Evolutionary conservation across 2,329 filamentous ascomycete species (phyloP), one percentile per base, ranked within the genome.

Genomic region (Penicillium hordei): DNA sequence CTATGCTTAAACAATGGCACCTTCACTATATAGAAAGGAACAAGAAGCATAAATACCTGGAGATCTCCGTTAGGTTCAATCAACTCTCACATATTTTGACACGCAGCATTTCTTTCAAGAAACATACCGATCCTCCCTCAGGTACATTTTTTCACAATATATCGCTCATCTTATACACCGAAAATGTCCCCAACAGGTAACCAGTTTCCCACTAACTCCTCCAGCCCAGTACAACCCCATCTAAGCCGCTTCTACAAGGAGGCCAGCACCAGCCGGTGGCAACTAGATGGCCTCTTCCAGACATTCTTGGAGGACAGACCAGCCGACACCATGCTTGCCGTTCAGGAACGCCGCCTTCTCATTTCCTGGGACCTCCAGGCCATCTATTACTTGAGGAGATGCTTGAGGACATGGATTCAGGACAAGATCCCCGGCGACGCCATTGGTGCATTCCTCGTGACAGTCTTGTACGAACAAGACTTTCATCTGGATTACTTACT

Each of bases 391-490:
- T 9, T 57, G 31, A 31, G 34, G 19, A 43, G 5, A 36, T 53
- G 40, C 19, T 15, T 57, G 15, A 31, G 27, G 40, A 7, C 8
- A 5, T 57, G 54, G 48, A 15, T 46, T 21, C 12, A 17, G 7
- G 33, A 40, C 19, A 19, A 45, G 10, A 27, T 57, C 40, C 54
- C 54, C 12, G 48, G 33, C 13, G 48, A 52, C 4, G 31, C 40
- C 6, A 57, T 57, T n/a, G 54, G 54, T 39, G 54, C 54, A 17
- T 57, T 57, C 42, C 48, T 57, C 10, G 42, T 52, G 15, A 39
- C 4, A 2, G 17, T 52, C 25, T 39, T 57, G 7, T 57, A 57
- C 19, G 25, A 46, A 38, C 48, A 39, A 33, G 54, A 57, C 21
- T 52, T 40, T 19, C 54, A 57, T 13, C 19, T 57, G 13, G 48